Conservation (phyloP, 805 yeast genomes). For the Saccharomycopsis guyanensis region DNA sequence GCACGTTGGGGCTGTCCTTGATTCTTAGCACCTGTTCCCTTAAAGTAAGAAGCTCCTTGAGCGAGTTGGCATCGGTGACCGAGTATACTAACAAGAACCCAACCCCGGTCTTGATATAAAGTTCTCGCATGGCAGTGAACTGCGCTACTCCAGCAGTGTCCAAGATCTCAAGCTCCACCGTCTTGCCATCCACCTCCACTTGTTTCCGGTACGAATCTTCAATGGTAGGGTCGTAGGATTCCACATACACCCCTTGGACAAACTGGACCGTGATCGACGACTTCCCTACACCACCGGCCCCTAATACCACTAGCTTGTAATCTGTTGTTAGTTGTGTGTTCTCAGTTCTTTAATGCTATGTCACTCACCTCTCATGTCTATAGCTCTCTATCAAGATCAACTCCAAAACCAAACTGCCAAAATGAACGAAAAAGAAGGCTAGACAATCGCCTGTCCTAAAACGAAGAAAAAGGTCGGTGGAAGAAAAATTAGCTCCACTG, state of each 20-base stretch:
- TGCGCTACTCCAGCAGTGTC: slow-evolving; percentile 96
- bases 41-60: slow-evolving; percentile 69
- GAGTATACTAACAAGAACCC: slow-evolving; percentile 86
- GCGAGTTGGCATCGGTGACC: slow-evolving; percentile 67
- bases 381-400: too few species aligned
- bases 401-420: too few species aligned
- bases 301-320: slow-evolving; percentile 83
- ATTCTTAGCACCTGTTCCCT: slow-evolving; percentile 80
- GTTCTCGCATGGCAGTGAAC: slow-evolving; percentile 91
- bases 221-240: slow-evolving; percentile 92
- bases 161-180: slow-evolving; percentile 76
- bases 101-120: slow-evolving; percentile 80
- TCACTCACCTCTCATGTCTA: too few species aligned
- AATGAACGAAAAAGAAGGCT: too few species aligned
- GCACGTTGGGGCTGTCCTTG: slow-evolving; percentile 69
- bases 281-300: slow-evolving; percentile 97
- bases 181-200: slow-evolving; percentile 79
- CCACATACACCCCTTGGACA: slow-evolving; percentile 84
- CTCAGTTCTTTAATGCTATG: too few species aligned
- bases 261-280: slow-evolving; percentile 89
- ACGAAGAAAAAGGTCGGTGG: too few species aligned
- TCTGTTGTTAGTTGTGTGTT: slow-evolving; percentile 44
- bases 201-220: slow-evolving; percentile 93
- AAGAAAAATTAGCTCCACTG: too few species aligned
- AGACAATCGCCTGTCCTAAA: too few species aligned